Base-by-base conservation (phyloP, 2,329 filamentous ascomycete species). In the Aspergillus neotritici region DNA sequence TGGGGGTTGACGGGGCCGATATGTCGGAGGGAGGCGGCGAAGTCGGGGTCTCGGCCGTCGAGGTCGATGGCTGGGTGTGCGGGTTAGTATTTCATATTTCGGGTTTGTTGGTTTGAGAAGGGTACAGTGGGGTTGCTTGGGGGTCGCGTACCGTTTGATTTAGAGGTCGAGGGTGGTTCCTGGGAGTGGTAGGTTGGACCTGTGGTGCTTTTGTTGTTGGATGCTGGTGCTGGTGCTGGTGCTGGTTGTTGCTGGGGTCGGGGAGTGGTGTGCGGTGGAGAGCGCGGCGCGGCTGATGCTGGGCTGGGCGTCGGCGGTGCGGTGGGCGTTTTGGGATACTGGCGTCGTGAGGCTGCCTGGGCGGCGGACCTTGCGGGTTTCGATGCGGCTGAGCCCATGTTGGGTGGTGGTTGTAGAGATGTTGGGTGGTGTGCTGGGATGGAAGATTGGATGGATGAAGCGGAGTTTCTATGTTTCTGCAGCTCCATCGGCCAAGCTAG, bases 21-120 rank as follows among this genome's bases (percentile, higher is more conserved):
- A 35, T 66, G 69, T 55, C 82, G 85, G 49, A 97, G 86, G 51
- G 89, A 94, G 61, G 80, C 83, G 74, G 90, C 86, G 79, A 75
- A 91, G 57, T 76, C 70, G 1, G 79, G 78, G 57, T 83, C 79
- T 46, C 73, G 74, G 43, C 72, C 78, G 57, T 83, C 80, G 55
- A 79, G 70, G 53, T 81, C 76, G 49, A 82, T 75, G 38, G 74
- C 76, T 77, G 41, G 36, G 30, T 42, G 41, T 41, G 7, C n/a
- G n/a, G n/a, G n/a, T n/a, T n/a, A n/a, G n/a, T n/a, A n/a, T n/a
- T n/a, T n/a, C n/a, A n/a, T n/a, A n/a, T n/a, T n/a, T n/a, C n/a
- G n/a, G n/a, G n/a, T 6, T 15, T 30, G 21, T 32, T 42, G 28
- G 33, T 29, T 36, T 33, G 31, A 30, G 17, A 12, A 30, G 25